Conservation (phyloP, 139 green algal species). For the Tetradesmus lagerheimii region DNA sequence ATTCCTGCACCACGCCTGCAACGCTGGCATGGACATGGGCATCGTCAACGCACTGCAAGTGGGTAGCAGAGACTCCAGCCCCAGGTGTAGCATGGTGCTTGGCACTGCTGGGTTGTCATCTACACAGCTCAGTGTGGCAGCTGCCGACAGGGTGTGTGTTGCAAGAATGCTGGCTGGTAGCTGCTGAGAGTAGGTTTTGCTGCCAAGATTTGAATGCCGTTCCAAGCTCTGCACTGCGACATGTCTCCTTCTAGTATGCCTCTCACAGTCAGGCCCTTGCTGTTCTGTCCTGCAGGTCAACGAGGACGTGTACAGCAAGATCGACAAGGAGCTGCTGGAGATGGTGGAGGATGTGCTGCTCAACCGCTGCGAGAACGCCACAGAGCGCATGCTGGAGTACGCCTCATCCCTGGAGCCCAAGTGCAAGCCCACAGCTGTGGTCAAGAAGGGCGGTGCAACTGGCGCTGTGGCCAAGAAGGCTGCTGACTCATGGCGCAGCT, state of each 20-base stretch:
- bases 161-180: no score
- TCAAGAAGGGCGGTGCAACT: slow-evolving; percentile 68
- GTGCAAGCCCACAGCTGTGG: slow-evolving; percentile 88
- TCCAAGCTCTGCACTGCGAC: no score
- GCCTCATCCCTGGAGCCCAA: slow-evolving; percentile 93
- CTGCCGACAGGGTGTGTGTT: no score
- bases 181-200: no score
- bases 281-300: slow-evolving; percentile 71
- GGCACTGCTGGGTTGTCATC: no score
- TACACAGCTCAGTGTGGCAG: no score
- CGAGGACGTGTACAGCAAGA: slow-evolving; percentile 94
- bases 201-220: no score
- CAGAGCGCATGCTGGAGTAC: slow-evolving; percentile 96
- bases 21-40: slow-evolving; percentile 99
- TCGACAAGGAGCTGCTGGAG: slow-evolving; percentile 97
- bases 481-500: slow-evolving; percentile 83
- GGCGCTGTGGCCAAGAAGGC: slow-evolving; percentile 51
- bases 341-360: slow-evolving; percentile 98
- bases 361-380: slow-evolving; percentile 96
- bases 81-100: background rate
- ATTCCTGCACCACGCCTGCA: slow-evolving; percentile 93
- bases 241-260: no score
- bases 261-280: background rate
- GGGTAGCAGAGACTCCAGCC: background rate
- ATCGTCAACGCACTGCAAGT: slow-evolving; percentile 97